Evolutionary conservation across 306 rosid genomes (phyloP), one percentile per base, ranked within the genome.

Genomic region (Lotus japonicus): DNA sequence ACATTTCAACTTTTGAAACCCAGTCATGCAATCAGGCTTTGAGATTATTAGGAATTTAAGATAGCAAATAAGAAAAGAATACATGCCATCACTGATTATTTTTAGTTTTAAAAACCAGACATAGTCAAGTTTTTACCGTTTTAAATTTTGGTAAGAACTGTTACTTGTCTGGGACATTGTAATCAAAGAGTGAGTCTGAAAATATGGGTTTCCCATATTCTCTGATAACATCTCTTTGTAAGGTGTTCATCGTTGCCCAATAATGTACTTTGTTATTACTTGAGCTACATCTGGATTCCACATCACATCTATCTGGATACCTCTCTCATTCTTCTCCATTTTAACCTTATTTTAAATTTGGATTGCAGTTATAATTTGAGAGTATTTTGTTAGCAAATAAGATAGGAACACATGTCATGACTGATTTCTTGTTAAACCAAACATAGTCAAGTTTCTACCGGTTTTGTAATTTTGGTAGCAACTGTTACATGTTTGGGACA

Each of bases 261-360:
- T 69, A 76, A 69, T 78, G 14, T 52, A 1, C 50, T 14, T 59
- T 66, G 18, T 82, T 74, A 43, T 79, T 79, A 74, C 23, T 62
- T 68, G 86, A 74, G 85, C 86, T 77, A 82, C 89, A 73, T 74
- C 81, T 73, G 79, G 73, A 62, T 66, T 58, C 46, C 50, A 75
- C 75, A 78, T 78, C 36, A 4, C 58, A n/a, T 1, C 43, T 5
- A 14, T n/a, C 43, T 21, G 41, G n/a, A n/a, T n/a, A n/a, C n/a
- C 9, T 12, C 14, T 11, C 26, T 21, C 2, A 21, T 21, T 3
- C 26, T 21, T 21, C 2, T 21, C 26, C 3, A 21, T 21, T 21
- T 21, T 3, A 21, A 21, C n/a, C n/a, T n/a, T n/a, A n/a, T n/a
- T n/a, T n/a, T n/a, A n/a, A n/a, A n/a, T n/a, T n/a, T n/a, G n/a